phyloP scores from a whole-genome alignment of 2,329 filamentous ascomycete genomes.

The Ceratocystis eucalypticola region DNA sequence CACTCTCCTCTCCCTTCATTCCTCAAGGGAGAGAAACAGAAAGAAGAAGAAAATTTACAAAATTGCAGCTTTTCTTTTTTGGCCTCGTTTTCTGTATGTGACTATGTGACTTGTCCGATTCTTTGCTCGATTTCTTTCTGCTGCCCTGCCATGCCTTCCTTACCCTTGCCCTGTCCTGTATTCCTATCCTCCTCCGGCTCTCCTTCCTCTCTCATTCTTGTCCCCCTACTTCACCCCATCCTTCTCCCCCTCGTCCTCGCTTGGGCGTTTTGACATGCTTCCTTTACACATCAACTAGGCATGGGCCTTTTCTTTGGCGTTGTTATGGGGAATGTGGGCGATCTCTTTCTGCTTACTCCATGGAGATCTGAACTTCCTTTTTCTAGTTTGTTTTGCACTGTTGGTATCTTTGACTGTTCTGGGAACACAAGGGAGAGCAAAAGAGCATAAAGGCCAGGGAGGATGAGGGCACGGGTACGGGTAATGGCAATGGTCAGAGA shows the following conservation, averaged over 20 bases:
- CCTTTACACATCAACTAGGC: neutral
- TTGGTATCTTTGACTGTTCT: neutral
- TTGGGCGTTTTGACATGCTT: constrained; percentile 4
- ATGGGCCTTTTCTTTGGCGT: too few relatives aligned
- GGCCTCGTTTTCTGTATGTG: neutral
- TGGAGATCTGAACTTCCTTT: neutral
- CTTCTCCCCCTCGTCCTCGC: neutral
- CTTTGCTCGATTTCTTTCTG: neutral
- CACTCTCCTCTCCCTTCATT: too few relatives aligned
- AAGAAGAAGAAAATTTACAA: neutral
- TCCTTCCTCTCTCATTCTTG: neutral
- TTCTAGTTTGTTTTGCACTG: neutral
- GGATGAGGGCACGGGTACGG: too few relatives aligned
- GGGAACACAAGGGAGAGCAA: neutral
- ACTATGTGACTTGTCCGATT: neutral
- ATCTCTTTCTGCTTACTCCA: neutral
- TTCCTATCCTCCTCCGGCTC: neutral
- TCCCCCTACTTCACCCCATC: neutral
- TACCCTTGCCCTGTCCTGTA: neutral
- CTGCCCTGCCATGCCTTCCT: neutral
- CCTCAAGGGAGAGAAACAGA: neutral
- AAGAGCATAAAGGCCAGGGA: too few relatives aligned
- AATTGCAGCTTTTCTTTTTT: neutral
- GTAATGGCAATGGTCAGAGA: too few relatives aligned
- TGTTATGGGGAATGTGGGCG: neutral